These are phyloP conservation scores for Orbilia ellipsospora DNA, from an alignment of 2,329 filamentous ascomycete species.

Conservation along the genomic window DNA sequence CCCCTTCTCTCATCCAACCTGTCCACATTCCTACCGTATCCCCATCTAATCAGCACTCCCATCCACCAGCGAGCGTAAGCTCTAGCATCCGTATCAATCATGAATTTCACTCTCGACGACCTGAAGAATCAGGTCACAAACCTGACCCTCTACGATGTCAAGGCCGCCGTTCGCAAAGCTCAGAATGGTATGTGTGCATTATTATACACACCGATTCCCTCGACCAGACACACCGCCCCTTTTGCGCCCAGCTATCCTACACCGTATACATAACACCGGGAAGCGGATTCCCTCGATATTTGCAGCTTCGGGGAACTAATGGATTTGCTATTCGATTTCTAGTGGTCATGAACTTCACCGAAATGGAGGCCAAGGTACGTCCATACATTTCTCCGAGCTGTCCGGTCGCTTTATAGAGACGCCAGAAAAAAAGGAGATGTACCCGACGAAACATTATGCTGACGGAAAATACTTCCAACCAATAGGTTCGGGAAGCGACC, in stretches of 20 bases:
- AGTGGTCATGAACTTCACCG: slow-evolving; percentile 98
- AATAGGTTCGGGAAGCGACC: slow-evolving; percentile 91
- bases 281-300: slow-evolving; percentile 8
- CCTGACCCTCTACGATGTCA: slow-evolving; percentile 92
- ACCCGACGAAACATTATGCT: slow-evolving; percentile 1
- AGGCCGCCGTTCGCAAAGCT: slow-evolving; percentile 92
- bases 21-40: slow-evolving; percentile 17
- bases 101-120: slow-evolving; percentile 70
- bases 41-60: not conserved
- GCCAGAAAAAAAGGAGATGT: not conserved
- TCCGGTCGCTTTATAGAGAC: too few species aligned
- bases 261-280: slow-evolving; percentile 39
- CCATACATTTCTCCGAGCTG: too few species aligned
- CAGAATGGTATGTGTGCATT: slow-evolving; percentile 81
- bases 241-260: slow-evolving; percentile 27
- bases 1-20: slow-evolving; percentile 43
- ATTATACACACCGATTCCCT: slow-evolving; percentile 15
- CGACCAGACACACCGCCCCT: slow-evolving; percentile 10
- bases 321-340: slow-evolving; percentile 46
- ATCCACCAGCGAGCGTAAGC: slow-evolving; percentile 1
- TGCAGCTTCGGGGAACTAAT: slow-evolving; percentile 58
- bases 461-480: slow-evolving; percentile 22
- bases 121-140: slow-evolving; percentile 89
- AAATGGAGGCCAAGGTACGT: slow-evolving; percentile 80
- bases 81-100: slow-evolving; percentile 15